Percentiles rank a stretch among this genome's conserved stretches.
These are phyloP conservation scores for Beverwykella pulmonaria DNA, from an alignment of 495 filamentous ascomycete species.

Conservation along the genomic window DNA sequence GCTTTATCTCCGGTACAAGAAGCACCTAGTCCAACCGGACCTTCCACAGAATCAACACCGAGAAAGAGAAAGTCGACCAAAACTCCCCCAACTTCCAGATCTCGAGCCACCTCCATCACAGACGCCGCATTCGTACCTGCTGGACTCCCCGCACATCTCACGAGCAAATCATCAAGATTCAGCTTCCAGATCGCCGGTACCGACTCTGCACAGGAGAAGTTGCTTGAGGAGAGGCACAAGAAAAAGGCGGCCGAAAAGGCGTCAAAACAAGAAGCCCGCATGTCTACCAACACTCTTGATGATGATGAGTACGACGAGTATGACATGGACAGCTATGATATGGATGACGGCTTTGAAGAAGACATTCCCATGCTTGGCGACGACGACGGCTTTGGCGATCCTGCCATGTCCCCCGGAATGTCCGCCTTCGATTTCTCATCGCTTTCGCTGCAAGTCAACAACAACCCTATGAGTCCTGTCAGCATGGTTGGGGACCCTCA, in stretches of 20 bases:
- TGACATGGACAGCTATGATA: conserved; percentile 31
- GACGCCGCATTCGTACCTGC: conserved; percentile 45
- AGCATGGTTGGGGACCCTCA: conserved; percentile 22
- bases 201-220: conserved; percentile 77
- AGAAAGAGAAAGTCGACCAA: conserved; percentile 38
- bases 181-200: conserved; percentile 84
- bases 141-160: conserved; percentile 61
- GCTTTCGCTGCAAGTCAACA: conserved; percentile 7
- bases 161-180: conserved; percentile 84
- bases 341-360: conserved; percentile 43
- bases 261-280: conserved; percentile 39
- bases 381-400: conserved; percentile 55
- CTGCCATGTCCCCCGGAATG: conserved; percentile 35
- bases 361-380: conserved; percentile 42
- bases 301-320: conserved; percentile 42
- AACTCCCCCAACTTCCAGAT: conserved; percentile 49
- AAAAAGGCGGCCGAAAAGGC: conserved; percentile 65
- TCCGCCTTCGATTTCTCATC: conserved; percentile 35
- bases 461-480: conserved; percentile 28
- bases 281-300: conserved; percentile 45
- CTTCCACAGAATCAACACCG: conserved; percentile 40
- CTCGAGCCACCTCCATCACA: conserved; percentile 54
- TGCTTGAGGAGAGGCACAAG: conserved; percentile 83
- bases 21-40: conserved; percentile 43
- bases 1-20: conserved; percentile 46